Conservation (phyloP, 768 basidiomycete species). For the Panaeolus cyanescens region DNA sequence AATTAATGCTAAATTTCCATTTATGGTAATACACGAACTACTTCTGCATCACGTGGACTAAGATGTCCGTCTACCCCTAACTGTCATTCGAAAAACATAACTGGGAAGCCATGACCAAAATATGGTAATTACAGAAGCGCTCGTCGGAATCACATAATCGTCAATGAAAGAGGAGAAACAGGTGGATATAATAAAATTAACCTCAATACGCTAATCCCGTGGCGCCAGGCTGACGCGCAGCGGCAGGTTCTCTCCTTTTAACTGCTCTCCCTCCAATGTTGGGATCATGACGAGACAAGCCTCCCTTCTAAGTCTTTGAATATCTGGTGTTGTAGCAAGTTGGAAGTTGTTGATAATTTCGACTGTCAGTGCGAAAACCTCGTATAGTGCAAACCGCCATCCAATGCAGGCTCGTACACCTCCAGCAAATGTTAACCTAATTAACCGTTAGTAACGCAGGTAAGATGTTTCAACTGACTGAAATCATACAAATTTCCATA, state of each 20-base stretch:
- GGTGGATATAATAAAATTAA: background rate
- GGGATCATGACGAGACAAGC: slow-evolving; percentile 51
- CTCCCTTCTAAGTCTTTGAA: slow-evolving; percentile 42
- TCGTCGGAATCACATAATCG: background rate
- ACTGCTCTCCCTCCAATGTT: slow-evolving; percentile 44
- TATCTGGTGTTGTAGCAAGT: slow-evolving; percentile 43
- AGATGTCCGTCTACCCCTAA: background rate
- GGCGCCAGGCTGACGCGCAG: slow-evolving; percentile 37
- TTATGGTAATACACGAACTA: background rate
- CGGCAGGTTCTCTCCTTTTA: slow-evolving; percentile 47
- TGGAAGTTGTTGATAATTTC: slow-evolving; percentile 64
- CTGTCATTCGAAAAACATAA: background rate
- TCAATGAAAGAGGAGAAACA: background rate
- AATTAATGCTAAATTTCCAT: background rate
- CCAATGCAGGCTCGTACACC: slow-evolving; percentile 50
- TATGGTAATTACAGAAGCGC: slow-evolving; percentile 5
- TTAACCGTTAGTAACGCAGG: slow-evolving; percentile 1
- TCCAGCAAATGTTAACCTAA: slow-evolving; percentile 48
- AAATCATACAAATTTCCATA: slow-evolving; percentile 47
- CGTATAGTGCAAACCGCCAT: slow-evolving; percentile 54
- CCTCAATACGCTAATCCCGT: slow-evolving; percentile 26
- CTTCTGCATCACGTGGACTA: background rate
- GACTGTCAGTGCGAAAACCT: slow-evolving; percentile 58
- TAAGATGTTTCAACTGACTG: background rate
- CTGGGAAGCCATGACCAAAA: background rate